A percentile compares a stretch with the other conserved stretches of the same genome.
Evolutionary conservation across 345 rosid species (phyloP).

Genomic region (Theobroma cacao): DNA sequence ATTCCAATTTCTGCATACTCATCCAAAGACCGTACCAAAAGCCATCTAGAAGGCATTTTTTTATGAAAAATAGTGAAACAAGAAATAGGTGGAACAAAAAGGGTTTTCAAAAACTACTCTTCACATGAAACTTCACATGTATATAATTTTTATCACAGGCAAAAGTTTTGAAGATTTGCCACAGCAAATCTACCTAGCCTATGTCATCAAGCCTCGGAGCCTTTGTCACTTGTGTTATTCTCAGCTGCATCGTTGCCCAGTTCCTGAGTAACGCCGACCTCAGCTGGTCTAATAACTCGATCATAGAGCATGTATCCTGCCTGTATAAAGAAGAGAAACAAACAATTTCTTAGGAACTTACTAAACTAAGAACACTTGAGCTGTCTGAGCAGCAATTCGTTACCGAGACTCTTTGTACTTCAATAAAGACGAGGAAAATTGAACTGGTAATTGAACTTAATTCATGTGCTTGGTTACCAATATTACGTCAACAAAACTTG

Average conservation of each 20-base stretch:
- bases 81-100: not conserved
- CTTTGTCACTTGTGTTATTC: constrained; percentile 20
- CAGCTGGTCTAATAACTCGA: constrained; percentile 88
- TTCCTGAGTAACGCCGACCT: constrained; percentile 80
- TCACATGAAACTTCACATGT: constrained; percentile 6
- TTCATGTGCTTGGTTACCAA: not conserved
- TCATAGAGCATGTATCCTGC: constrained; percentile 74
- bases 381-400: not conserved
- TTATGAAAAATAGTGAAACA: not conserved
- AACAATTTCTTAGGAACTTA: not conserved
- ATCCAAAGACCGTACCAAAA: not conserved
- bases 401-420: no score
- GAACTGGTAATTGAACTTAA: not conserved
- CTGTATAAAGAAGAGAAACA: constrained; percentile 38
- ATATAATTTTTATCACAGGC: constrained; percentile 1
- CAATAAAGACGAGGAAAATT: not conserved
- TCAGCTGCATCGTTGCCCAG: constrained; percentile 33
- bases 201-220: constrained; percentile 35
- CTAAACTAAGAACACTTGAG: not conserved
- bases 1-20: no score
- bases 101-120: not conserved
- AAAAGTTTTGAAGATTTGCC: constrained; percentile 15
- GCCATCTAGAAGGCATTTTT: constrained; percentile 2
- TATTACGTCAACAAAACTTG: not conserved
- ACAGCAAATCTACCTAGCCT: not conserved